Evolutionary conservation across 1,284 basidiomycete genomes (phyloP), one percentile per base, ranked within the genome.

Genomic region (Cutaneotrichosporon arboriforme): DNA sequence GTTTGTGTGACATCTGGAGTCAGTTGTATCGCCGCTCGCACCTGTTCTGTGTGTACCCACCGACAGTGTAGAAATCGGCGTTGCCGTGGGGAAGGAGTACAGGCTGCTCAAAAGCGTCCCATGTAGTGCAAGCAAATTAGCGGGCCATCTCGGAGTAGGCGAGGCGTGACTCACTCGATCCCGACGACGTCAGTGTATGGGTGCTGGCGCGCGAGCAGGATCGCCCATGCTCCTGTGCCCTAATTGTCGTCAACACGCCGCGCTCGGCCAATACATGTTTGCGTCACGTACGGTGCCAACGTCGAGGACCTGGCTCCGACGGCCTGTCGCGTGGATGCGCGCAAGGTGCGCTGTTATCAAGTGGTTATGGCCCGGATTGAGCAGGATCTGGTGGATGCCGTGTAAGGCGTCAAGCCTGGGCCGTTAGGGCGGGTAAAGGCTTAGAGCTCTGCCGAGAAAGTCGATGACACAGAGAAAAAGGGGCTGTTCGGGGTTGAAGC

Each of bases 261-360:
- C 22, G 39, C 21, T 22, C 18, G 49, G 38, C n/a, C n/a, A 31
- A 31, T 7, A 31, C 26, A 31, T 31, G 26, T 31, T 10, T 31
- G n/a, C 14, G 5, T 18, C 13, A 69, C 64, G 62, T 44, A 72
- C 70, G 3, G 64, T 61, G 4, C 70, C 70, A 17, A 71, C 64
- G 46, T 73, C 70, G 9, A 73, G 57, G 0, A 71, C 62, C 12
- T 53, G 36, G 31, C 64, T 67, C 14, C 70, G 58, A 26, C 70
- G 46, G 10, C 69, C 68, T 0, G 57, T 43, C 0, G 57, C 46
- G 37, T 73, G 70, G 0, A 71, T 56, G 1, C 42, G 46, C 3
- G 55, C 51, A 3, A 73, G 59, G 42, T 69, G 67, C 7, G 43
- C 35, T 4, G 50, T 34, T 20, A 70, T 60, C 5, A 65, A 34